These are phyloP conservation scores for Boletus vinaceobasis DNA, from an alignment of 768 basidiomycete species.

Conservation along the genomic window DNA sequence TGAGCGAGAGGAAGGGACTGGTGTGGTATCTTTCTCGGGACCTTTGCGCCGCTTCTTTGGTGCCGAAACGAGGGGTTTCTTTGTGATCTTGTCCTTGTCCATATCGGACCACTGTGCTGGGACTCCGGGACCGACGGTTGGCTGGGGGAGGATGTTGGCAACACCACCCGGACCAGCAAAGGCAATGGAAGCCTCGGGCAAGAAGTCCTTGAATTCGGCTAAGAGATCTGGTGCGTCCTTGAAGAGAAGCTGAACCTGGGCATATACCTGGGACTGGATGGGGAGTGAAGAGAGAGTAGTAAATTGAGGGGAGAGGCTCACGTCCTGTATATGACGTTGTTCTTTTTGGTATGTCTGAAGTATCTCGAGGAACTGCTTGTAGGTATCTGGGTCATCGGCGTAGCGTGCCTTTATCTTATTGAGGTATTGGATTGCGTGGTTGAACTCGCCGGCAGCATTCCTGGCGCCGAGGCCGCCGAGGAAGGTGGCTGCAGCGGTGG, in stretches of 20 bases:
- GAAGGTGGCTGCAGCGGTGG: constrained; percentile 61
- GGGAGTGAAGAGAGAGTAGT: constrained; percentile 1
- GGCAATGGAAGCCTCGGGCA: constrained; percentile 60
- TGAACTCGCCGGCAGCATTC: constrained; percentile 66
- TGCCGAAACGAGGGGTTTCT: constrained; percentile 40
- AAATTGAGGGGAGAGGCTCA: constrained; percentile 35
- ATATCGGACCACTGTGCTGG: constrained; percentile 41
- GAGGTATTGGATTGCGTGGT: constrained; percentile 94
- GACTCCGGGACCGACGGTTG: constrained; percentile 35
- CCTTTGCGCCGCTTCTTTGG: constrained; percentile 60
- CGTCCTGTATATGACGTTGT: constrained; percentile 67
- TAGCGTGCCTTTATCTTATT: constrained; percentile 98
- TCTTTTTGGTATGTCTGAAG: constrained; percentile 87
- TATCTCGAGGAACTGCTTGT: constrained; percentile 87
- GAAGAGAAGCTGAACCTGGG: constrained; percentile 77
- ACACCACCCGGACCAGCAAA: constrained; percentile 39
- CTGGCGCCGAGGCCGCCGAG: constrained; percentile 56
- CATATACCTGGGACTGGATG: constrained; percentile 66
- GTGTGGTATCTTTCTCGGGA: constrained; percentile 66
- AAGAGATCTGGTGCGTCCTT: constrained; percentile 78
- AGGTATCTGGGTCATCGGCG: constrained; percentile 84
- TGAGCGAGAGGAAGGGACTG: constrained; percentile 51
- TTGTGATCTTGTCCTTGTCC: constrained; percentile 38
- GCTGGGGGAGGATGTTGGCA: constrained; percentile 50
- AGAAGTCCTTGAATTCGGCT: constrained; percentile 77